phyloP scores from a whole-genome alignment of 2,329 filamentous ascomycete genomes.

The Cercospora sojina region DNA sequence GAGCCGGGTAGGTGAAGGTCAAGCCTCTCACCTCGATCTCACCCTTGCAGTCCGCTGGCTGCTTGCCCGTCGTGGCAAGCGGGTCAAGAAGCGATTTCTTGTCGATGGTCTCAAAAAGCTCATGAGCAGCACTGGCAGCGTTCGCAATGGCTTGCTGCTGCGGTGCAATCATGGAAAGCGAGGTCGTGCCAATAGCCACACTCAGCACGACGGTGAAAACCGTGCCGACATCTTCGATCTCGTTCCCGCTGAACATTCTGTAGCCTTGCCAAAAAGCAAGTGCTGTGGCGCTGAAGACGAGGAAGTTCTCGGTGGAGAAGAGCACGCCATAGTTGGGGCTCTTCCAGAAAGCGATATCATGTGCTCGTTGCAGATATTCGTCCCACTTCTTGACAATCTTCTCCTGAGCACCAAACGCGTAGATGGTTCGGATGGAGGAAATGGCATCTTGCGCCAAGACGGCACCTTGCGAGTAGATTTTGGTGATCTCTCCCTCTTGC shows the following conservation, averaged over 20 bases:
- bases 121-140: conserved; percentile 44
- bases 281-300: conserved; percentile 42
- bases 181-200: conserved; percentile 42
- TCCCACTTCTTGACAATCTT: conserved; percentile 48
- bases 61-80: conserved; percentile 29
- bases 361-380: conserved; percentile 44
- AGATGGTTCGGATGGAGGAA: conserved; percentile 51
- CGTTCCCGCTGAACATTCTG: conserved; percentile 37
- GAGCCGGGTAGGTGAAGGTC: conserved; percentile 68
- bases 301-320: conserved; percentile 41
- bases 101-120: conserved; percentile 46
- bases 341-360: conserved; percentile 48
- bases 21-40: conserved; percentile 64
- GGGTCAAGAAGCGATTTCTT: conserved; percentile 44
- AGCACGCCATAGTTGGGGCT: conserved; percentile 42
- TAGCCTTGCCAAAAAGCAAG: conserved; percentile 49
- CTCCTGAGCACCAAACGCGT: conserved; percentile 50
- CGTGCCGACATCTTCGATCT: conserved; percentile 37
- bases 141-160: conserved; percentile 46
- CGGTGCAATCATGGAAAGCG: conserved; percentile 42
- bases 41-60: conserved; percentile 30
- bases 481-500: conserved; percentile 38
- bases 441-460: conserved; percentile 53
- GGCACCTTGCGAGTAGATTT: conserved; percentile 46
- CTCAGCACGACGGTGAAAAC: conserved; percentile 39